A percentile compares a stretch with the other conserved stretches of the same genome.
phyloP scores from a whole-genome alignment of 106 monocot species.

The Xerophyta viscosa region DNA sequence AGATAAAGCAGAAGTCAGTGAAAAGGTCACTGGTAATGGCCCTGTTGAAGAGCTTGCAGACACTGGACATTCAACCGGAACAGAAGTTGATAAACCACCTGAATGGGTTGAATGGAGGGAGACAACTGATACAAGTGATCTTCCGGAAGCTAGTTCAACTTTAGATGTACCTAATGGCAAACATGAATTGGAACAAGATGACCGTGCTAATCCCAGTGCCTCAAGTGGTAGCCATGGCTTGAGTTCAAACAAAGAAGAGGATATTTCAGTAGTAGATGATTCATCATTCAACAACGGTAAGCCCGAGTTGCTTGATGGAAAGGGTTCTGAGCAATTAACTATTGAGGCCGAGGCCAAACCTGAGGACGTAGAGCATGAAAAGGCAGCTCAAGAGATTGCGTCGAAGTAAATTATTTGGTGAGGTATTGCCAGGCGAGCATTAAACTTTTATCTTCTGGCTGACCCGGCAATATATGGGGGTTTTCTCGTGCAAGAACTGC shows the following conservation, averaged over 20 bases:
- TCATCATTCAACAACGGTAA: background rate
- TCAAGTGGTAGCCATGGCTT: background rate
- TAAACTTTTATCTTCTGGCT: background rate
- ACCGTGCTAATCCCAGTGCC: background rate
- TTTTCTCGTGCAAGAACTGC: background rate
- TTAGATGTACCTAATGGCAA: slow-evolving; percentile 23
- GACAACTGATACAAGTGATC: slow-evolving; percentile 23
- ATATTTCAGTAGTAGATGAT: background rate
- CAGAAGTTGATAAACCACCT: slow-evolving; percentile 27
- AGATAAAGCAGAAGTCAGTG: slow-evolving; percentile 4
- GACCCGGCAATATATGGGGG: background rate
- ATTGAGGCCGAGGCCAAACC: background rate
- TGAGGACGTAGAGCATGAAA: background rate
- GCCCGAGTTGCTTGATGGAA: too few species aligned
- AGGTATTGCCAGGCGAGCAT: background rate
- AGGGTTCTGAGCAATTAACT: background rate
- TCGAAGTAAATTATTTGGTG: background rate
- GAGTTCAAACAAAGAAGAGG: background rate
- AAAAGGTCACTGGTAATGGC: slow-evolving; percentile 26
- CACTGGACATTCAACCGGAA: slow-evolving; percentile 1
- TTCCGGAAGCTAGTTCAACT: background rate
- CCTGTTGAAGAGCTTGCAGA: slow-evolving; percentile 8
- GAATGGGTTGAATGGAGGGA: slow-evolving; percentile 85
- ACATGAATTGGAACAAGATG: slow-evolving; percentile 1
- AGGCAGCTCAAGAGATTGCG: background rate